Evolutionary conservation across 306 rosid species (phyloP).

Genomic region (Senna siamea): DNA sequence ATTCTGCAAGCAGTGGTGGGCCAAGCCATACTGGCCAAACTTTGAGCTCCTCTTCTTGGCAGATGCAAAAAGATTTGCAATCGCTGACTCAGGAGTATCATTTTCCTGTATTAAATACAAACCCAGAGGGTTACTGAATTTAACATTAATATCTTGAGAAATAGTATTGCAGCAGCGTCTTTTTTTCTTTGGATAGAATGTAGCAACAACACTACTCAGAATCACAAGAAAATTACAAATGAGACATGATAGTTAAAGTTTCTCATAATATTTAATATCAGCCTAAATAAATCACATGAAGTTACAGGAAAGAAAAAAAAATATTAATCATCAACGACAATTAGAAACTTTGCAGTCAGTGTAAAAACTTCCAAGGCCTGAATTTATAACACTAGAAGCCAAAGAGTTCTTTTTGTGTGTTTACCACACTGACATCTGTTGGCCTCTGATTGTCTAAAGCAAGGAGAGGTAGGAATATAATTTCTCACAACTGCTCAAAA

Average conservation of each 20-base stretch:
- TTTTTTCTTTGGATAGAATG: neutral
- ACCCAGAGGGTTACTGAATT: conserved; percentile 19
- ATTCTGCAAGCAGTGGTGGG: conserved; percentile 67
- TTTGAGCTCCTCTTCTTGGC: conserved; percentile 53
- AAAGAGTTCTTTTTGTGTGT: neutral
- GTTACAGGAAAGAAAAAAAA: neutral
- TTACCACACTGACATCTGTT: neutral
- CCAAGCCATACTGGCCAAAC: conserved; percentile 57
- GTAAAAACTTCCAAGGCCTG: neutral
- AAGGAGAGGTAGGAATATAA: neutral
- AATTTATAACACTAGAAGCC: neutral
- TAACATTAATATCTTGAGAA: conserved; percentile 5
- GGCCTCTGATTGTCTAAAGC: neutral
- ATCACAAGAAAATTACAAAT: neutral
- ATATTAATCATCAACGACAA: neutral
- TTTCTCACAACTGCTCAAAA: neutral
- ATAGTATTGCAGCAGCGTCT: neutral
- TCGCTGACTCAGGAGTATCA: conserved; percentile 78
- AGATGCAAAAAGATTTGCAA: conserved; percentile 86
- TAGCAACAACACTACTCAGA: neutral
- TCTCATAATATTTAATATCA: conserved; percentile 6
- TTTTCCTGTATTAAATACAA: conserved; percentile 60
- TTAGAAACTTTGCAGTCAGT: neutral
- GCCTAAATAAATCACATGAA: neutral
- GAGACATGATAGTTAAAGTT: conserved; percentile 8